These are phyloP conservation scores for Zoysia japonica DNA, from an alignment of 176 grass and related monocot genomes.

Conservation along the genomic window DNA sequence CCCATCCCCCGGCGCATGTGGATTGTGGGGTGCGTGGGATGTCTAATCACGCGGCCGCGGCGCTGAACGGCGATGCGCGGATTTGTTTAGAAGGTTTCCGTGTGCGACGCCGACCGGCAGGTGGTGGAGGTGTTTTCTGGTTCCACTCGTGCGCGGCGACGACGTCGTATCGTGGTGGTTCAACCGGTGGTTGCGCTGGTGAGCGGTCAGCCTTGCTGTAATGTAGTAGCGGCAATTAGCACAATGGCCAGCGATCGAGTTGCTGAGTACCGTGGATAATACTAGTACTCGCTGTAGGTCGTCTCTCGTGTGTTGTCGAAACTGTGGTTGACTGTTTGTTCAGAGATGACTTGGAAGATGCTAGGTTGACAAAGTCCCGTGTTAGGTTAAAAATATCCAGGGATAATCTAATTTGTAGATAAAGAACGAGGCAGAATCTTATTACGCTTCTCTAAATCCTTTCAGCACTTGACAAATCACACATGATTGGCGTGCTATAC, in stretches of 20 bases:
- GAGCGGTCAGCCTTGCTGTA: not conserved
- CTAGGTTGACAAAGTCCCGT: not conserved
- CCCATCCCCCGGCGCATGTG: not conserved
- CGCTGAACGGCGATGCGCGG: not conserved
- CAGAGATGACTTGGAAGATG: not conserved
- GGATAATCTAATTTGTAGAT: not conserved
- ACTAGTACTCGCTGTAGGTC: no score
- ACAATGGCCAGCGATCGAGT: not conserved
- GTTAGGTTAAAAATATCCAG: not conserved
- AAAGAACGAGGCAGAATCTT: not conserved
- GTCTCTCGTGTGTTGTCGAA: no score
- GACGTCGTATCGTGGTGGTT: not conserved
- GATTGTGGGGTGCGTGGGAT: not conserved
- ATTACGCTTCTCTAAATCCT: not conserved
- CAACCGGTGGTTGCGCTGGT: not conserved
- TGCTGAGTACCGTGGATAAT: no score
- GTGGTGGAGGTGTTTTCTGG: not conserved
- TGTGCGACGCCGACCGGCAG: constrained; percentile 21
- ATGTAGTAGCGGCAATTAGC: not conserved
- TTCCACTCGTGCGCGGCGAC: not conserved
- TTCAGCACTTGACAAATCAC: not conserved
- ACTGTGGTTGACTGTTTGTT: no score
- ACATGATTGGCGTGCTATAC: not conserved
- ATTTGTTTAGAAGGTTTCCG: not conserved
- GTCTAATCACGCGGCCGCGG: not conserved